Evolutionary conservation across 208 protist genomes (phyloP), one percentile per base, ranked within the genome.

Genomic region (Wallacemonas rigidus): DNA sequence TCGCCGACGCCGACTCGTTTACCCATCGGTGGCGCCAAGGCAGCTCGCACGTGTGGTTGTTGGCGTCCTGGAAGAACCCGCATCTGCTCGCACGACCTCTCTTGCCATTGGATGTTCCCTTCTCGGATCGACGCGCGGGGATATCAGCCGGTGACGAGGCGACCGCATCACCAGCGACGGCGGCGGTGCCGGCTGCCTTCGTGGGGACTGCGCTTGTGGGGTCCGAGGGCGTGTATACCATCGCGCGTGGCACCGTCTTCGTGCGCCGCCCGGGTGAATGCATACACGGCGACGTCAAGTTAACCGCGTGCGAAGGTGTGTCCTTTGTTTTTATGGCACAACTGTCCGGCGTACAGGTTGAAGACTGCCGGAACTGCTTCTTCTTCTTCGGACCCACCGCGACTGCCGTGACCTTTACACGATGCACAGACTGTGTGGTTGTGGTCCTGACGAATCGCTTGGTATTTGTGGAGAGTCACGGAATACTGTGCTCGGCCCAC

Each of bases 371-470:
- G 15, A 35, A 51, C 65, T 55, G 73, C 58, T 58, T 85, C 35
- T 69, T 87, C 40, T 74, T 87, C 53, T 67, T 87, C 12, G 82
- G 62, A 15, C 82, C 82, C 1, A 81, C 78, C 53, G 67, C 67
- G 45, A 79, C 74, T 11, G 63, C 68, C 0, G 72, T 87, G 12
- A 81, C 69, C 12, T 43, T 87, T 6, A 69, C 70, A 0, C 57
- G 72, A 36, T 80, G 74, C 44, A 62, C 44, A 2, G 47, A 82
- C 60, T 87, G 77, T 47, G 48, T 79, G 3, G 62, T 86, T 48
- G 67, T 86, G n/a, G 67, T 63, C 2, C 64, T 70, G 3, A 67
- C 62, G 8, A 73, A 58, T 15, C 76, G 78, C 62, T 35, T 86
- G 50, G 60, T 65, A 36, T 26, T 86, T 14, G 53, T 64, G 26